These are phyloP conservation scores for Phaeotremella fagi DNA, from an alignment of 768 basidiomycete species.

Conservation along the genomic window DNA sequence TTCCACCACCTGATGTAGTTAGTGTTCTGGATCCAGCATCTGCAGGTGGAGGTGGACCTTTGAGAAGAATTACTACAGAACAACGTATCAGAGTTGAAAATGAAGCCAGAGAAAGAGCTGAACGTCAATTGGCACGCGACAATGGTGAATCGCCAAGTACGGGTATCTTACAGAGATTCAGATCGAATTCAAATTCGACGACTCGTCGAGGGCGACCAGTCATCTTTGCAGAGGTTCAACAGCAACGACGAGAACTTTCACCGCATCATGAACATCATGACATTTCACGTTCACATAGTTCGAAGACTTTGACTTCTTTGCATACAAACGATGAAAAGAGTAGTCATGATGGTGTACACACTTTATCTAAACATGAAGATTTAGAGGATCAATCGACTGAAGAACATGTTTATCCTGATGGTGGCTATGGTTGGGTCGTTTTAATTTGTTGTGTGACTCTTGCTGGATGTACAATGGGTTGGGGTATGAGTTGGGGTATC, in stretches of 20 bases:
- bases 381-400: neutral
- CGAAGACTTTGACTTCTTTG: neutral
- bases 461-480: conserved; percentile 28
- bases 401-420: conserved; percentile 28
- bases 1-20: conserved; percentile 14
- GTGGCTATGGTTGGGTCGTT: conserved; percentile 38
- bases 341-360: neutral
- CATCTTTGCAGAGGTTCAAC: neutral
- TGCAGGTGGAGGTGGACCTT: conserved; percentile 30
- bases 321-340: neutral
- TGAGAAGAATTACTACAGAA: conserved; percentile 24
- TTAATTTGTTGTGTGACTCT: conserved; percentile 21
- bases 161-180: conserved; percentile 18
- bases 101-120: conserved; percentile 14
- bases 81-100: conserved; percentile 13
- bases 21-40: conserved; percentile 26
- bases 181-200: conserved; percentile 10
- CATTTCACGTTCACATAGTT: neutral
- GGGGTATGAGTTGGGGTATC: conserved; percentile 29
- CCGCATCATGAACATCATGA: neutral
- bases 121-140: neutral
- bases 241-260: neutral
- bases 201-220: neutral
- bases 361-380: neutral
- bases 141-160: neutral